Conservation (phyloP, 2,329 filamentous ascomycete genomes). For the Sporothrix sp. region DNA sequence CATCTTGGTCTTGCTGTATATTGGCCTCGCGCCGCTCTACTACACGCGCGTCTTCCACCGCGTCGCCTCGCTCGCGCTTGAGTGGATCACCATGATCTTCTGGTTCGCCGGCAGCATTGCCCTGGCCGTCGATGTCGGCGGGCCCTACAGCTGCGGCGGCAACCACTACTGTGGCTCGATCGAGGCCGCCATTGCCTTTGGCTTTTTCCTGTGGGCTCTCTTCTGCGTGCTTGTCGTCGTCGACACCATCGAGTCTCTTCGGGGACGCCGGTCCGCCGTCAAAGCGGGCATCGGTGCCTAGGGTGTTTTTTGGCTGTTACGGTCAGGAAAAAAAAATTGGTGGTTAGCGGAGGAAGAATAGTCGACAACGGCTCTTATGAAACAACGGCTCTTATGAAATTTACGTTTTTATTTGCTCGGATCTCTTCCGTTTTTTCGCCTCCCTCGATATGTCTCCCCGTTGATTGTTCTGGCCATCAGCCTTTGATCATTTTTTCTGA, state of each 20-base stretch:
- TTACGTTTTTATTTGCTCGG: no score
- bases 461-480: no score
- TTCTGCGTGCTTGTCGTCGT: slow-evolving; percentile 39
- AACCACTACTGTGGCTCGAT: slow-evolving; percentile 47
- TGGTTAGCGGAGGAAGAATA: no score
- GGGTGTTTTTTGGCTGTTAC: no score
- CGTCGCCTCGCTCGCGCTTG: slow-evolving; percentile 55
- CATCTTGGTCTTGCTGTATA: slow-evolving; percentile 58
- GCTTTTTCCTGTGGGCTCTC: slow-evolving; percentile 52
- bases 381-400: no score
- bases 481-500: no score
- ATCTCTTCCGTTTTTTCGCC: no score
- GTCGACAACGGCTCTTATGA: no score
- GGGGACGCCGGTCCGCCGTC: slow-evolving; percentile 29
- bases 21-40: slow-evolving; percentile 57
- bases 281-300: slow-evolving; percentile 16
- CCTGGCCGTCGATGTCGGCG: slow-evolving; percentile 54
- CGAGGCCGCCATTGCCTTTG: slow-evolving; percentile 57
- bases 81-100: slow-evolving; percentile 69
- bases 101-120: slow-evolving; percentile 86
- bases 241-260: slow-evolving; percentile 36
- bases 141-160: slow-evolving; percentile 41
- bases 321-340: no score
- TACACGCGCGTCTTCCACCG: slow-evolving; percentile 51
- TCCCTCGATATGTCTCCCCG: no score